Percentiles rank a stretch among this genome's conserved stretches.
These are phyloP conservation scores for Venturia aucupariae DNA, from an alignment of 2,329 filamentous ascomycete species.

Conservation along the genomic window DNA sequence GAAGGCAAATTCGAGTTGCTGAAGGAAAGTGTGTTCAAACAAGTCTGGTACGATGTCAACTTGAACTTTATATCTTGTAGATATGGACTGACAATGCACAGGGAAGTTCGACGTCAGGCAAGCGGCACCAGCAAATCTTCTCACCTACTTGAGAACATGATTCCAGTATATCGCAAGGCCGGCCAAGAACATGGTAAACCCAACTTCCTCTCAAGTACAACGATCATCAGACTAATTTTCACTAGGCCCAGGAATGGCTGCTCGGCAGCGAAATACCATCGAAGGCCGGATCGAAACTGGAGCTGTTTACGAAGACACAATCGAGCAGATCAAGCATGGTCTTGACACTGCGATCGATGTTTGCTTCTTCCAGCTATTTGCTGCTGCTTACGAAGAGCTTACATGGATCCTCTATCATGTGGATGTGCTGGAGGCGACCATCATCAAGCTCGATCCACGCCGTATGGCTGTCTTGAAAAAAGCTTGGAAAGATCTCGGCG, in stretches of 20 bases:
- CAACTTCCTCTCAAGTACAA: neutral
- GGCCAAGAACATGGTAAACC: neutral
- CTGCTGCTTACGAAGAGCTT: neutral
- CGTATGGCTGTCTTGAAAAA: neutral
- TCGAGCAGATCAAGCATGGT: neutral
- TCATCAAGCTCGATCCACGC: neutral
- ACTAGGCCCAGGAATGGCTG: neutral
- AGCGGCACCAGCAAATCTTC: neutral
- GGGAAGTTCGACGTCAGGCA: neutral
- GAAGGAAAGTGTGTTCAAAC: neutral
- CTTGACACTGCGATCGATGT: neutral
- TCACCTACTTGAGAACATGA: neutral
- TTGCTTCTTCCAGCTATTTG: neutral
- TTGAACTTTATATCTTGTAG: neutral
- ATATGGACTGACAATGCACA: neutral
- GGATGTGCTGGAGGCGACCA: neutral
- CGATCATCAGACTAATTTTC: neutral
- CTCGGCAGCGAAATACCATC: neutral
- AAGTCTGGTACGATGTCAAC: neutral
- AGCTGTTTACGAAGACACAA: neutral
- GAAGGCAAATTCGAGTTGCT: neutral
- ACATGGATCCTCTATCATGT: neutral
- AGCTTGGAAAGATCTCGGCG: neutral
- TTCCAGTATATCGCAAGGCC: neutral
- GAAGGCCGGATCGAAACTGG: neutral